Conservation (phyloP, 73 alveolate species). For the Urostyla sp. region DNA sequence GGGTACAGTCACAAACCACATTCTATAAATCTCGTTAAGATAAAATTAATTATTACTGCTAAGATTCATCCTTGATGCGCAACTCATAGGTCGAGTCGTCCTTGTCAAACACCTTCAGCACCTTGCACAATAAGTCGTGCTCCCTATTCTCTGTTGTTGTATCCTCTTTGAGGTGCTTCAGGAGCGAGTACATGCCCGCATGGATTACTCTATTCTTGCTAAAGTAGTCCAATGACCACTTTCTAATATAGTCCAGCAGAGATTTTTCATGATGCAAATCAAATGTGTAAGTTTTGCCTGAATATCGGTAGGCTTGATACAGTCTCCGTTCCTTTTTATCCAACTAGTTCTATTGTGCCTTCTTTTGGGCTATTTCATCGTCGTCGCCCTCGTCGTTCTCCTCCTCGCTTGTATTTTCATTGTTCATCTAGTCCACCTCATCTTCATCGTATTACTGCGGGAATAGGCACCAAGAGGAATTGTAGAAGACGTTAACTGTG, state of each 20-base stretch:
- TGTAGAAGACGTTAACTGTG: slow-evolving; percentile 22
- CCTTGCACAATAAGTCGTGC: slow-evolving; percentile 54
- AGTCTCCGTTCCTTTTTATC: slow-evolving; percentile 31
- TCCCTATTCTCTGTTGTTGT: neutral
- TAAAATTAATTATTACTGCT: neutral
- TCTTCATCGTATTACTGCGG: neutral
- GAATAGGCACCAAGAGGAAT: slow-evolving; percentile 54
- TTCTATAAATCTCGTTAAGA: neutral
- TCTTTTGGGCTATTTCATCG: slow-evolving; percentile 12
- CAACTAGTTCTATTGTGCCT: neutral
- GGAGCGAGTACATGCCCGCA: slow-evolving; percentile 34
- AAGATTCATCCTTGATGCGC: slow-evolving; percentile 50
- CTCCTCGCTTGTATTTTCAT: slow-evolving; percentile 10
- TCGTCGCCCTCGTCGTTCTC: slow-evolving; percentile 13
- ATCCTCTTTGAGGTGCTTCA: neutral
- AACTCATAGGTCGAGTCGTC: slow-evolving; percentile 48
- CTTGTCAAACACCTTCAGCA: slow-evolving; percentile 35
- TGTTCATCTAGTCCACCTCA: neutral
- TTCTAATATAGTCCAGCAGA: slow-evolving; percentile 6
- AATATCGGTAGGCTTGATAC: slow-evolving; percentile 53
- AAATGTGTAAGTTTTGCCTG: slow-evolving; percentile 64
- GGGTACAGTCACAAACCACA: slow-evolving; percentile 37
- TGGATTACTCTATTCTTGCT: neutral
- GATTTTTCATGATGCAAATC: slow-evolving; percentile 37
- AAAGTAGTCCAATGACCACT: slow-evolving; percentile 35